Evolutionary conservation across 768 basidiomycete genomes (phyloP).

Genomic region (Pilatotrama ljubarskyi): DNA sequence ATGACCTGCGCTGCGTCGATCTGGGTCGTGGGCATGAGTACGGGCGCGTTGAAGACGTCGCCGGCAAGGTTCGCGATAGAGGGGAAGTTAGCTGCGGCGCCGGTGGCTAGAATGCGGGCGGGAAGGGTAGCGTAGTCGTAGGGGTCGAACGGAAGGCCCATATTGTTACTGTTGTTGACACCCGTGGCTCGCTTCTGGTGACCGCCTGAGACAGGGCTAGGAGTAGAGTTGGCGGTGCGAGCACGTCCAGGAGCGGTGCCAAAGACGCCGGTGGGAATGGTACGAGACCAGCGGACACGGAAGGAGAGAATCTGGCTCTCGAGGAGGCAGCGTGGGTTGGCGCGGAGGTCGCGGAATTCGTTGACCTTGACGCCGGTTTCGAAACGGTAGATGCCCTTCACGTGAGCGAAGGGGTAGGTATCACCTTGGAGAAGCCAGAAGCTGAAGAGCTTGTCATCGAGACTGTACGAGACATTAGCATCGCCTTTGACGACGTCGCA

Average conservation of each 20-base stretch:
- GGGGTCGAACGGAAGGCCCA: constrained; percentile 76
- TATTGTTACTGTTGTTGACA: constrained; percentile 39
- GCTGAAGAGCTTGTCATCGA: constrained; percentile 89
- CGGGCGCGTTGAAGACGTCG: constrained; percentile 81
- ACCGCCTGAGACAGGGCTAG: constrained; percentile 24
- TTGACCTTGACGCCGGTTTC: constrained; percentile 87
- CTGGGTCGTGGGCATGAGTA: constrained; percentile 73
- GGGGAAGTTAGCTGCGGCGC: constrained; percentile 84
- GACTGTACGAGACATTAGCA: constrained; percentile 40
- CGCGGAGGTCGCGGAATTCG: constrained; percentile 86
- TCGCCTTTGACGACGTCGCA: neutral
- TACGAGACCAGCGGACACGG: constrained; percentile 78
- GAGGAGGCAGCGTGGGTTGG: constrained; percentile 83
- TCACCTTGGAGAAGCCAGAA: constrained; percentile 88
- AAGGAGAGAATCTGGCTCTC: constrained; percentile 82
- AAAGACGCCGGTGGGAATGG: constrained; percentile 68
- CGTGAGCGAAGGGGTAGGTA: constrained; percentile 69
- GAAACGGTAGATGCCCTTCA: constrained; percentile 85
- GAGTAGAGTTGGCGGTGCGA: constrained; percentile 29
- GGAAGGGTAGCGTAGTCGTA: constrained; percentile 73
- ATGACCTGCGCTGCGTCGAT: constrained; percentile 74
- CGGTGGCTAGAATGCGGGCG: constrained; percentile 64
- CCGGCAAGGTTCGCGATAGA: constrained; percentile 76
- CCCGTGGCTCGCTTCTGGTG: constrained; percentile 19
- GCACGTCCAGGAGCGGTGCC: constrained; percentile 42